Percentiles rank a stretch among this genome's conserved stretches.
phyloP scores from a whole-genome alignment of 495 filamentous ascomycete species.

The Penicillium fimorum region DNA sequence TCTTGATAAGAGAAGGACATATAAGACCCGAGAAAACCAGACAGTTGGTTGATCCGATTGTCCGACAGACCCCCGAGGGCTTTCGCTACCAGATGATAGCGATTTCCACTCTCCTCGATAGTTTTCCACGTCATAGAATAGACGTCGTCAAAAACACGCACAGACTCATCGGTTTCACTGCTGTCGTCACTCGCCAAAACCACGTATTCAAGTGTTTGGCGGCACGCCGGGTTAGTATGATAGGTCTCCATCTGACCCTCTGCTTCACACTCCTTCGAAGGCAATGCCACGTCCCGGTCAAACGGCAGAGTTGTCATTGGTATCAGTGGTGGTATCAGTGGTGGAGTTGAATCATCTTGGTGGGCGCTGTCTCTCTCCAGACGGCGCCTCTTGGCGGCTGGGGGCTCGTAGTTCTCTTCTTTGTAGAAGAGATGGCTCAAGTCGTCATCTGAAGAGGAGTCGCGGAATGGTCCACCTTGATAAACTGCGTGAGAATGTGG shows the following conservation, averaged over 20 bases:
- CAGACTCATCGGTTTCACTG: not conserved
- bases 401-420: not conserved
- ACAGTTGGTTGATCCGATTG: not conserved
- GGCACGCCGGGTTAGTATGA: not conserved
- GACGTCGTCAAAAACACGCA: not conserved
- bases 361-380: not conserved
- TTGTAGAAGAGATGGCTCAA: not conserved
- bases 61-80: slow-evolving; percentile 1
- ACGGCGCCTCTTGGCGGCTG: not conserved
- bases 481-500: not conserved
- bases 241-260: not conserved
- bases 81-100: slow-evolving; percentile 15
- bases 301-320: not conserved
- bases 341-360: too few species aligned
- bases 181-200: not conserved
- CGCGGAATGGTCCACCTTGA: not conserved
- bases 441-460: not conserved
- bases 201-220: not conserved
- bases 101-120: slow-evolving; percentile 4
- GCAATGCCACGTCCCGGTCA: not conserved
- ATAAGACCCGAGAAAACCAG: not conserved
- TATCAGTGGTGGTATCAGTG: not conserved
- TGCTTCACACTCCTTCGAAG: not conserved
- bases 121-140: not conserved
- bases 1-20: not conserved